These are phyloP conservation scores for Penicillium sp. DNA, from an alignment of 2,329 filamentous ascomycete species.

Conservation along the genomic window DNA sequence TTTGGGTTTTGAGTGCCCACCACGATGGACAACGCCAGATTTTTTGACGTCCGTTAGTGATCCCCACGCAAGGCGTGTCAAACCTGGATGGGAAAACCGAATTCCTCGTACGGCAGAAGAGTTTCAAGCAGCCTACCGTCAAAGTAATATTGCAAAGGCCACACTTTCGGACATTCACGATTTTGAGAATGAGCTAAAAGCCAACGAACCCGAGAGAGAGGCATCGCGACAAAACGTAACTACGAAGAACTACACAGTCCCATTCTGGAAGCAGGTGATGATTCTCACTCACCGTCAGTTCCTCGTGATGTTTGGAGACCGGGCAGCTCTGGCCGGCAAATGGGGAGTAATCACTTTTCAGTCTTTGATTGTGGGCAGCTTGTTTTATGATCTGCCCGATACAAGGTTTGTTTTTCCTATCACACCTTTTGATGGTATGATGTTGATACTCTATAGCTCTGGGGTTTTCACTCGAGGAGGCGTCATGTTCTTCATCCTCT, in stretches of 20 bases:
- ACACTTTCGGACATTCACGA: conserved; percentile 52
- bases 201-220: conserved; percentile 43
- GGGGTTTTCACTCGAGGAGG: conserved; percentile 62
- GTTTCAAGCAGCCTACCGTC: conserved; percentile 54
- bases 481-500: conserved; percentile 61
- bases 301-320: conserved; percentile 56
- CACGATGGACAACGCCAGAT: conserved; percentile 71
- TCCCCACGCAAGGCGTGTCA: conserved; percentile 57
- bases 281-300: conserved; percentile 58
- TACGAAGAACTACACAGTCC: conserved; percentile 55
- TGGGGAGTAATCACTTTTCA: conserved; percentile 51
- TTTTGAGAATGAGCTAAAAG: conserved; percentile 53
- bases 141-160: conserved; percentile 46
- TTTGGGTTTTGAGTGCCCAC: conserved; percentile 72
- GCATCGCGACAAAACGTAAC: conserved; percentile 37
- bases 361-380: conserved; percentile 47
- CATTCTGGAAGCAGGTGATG: conserved; percentile 52
- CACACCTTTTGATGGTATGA: background rate
- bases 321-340: conserved; percentile 52
- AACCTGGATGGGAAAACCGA: conserved; percentile 57
- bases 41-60: conserved; percentile 76
- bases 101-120: conserved; percentile 57
- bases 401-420: conserved; percentile 37
- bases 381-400: conserved; percentile 56
- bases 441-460: conserved; percentile 29